A percentile compares a stretch with the other conserved stretches of the same genome.
Evolutionary conservation across 306 rosid species (phyloP).

Genomic region (Dalbergia cultrata): DNA sequence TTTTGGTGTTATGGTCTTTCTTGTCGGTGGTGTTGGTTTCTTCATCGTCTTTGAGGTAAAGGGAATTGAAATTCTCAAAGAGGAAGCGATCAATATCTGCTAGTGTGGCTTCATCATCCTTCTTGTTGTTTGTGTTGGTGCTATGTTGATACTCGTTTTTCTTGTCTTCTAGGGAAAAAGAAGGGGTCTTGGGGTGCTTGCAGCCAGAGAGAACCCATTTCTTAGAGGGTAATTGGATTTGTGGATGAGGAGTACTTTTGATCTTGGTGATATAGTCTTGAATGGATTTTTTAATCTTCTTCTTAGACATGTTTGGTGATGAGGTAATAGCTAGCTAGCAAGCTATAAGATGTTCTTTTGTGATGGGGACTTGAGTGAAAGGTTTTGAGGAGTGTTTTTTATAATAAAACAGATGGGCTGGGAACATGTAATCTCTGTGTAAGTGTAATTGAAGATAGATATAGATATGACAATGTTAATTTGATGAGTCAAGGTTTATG

Average conservation of each 20-base stretch:
- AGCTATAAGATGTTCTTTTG: too few relatives aligned
- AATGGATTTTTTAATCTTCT: constrained; percentile 62
- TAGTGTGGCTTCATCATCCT: constrained; percentile 65
- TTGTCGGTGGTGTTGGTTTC: background rate
- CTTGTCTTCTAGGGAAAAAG: constrained; percentile 54
- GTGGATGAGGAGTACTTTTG: constrained; percentile 48
- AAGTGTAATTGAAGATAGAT: too few relatives aligned
- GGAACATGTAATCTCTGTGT: too few relatives aligned
- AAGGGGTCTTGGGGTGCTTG: constrained; percentile 69
- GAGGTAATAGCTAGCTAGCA: too few relatives aligned
- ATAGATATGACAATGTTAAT: background rate
- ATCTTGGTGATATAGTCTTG: constrained; percentile 59
- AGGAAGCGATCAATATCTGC: constrained; percentile 75
- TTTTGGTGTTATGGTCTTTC: background rate
- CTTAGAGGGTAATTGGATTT: constrained; percentile 58
- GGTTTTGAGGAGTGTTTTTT: constrained; percentile 32
- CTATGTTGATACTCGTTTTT: background rate
- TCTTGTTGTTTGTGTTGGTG: background rate
- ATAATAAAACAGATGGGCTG: background rate
- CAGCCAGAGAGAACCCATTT: constrained; percentile 63
- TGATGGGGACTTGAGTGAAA: background rate
- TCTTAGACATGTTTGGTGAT: constrained; percentile 62
- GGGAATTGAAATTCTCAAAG: constrained; percentile 77
- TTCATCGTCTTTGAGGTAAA: constrained; percentile 55
- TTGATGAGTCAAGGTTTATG: constrained; percentile 16